Evolutionary conservation across 257 asterid species (phyloP).

Genomic region (Haberlea rhodopensis): DNA sequence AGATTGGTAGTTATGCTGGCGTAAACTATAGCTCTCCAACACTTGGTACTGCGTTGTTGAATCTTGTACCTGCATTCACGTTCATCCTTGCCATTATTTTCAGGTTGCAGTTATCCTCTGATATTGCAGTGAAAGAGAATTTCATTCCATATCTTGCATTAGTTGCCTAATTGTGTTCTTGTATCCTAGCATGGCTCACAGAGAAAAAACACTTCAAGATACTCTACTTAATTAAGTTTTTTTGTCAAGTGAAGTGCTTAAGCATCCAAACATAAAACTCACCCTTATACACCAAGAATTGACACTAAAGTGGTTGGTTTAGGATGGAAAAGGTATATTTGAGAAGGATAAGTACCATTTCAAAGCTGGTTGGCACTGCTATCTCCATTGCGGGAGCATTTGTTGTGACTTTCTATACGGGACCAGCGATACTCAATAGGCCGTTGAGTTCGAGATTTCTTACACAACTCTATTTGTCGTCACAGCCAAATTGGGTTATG

Average conservation of each 20-base stretch:
- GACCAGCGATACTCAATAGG: conserved; percentile 41
- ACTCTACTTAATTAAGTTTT: no score
- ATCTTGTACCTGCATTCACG: conserved; percentile 54
- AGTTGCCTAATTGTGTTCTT: no score
- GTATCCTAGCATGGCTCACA: no score
- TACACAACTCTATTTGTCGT: conserved; percentile 15
- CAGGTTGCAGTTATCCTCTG: conserved; percentile 34
- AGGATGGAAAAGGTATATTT: conserved; percentile 45
- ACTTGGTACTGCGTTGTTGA: conserved; percentile 47
- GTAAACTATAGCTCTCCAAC: conserved; percentile 50
- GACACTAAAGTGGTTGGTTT: background rate
- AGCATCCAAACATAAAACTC: no score
- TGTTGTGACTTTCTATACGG: conserved; percentile 41
- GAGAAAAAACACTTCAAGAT: no score
- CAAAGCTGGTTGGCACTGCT: conserved; percentile 40
- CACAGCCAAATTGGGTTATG: conserved; percentile 42
- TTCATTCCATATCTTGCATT: no score
- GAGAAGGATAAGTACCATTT: conserved; percentile 35
- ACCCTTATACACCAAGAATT: no score
- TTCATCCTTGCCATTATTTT: conserved; percentile 56
- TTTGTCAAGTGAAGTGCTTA: no score
- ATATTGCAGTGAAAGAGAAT: no score
- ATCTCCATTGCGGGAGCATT: conserved; percentile 46
- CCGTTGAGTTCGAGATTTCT: conserved; percentile 13
- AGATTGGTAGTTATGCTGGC: conserved; percentile 52